These are phyloP conservation scores for Pseudonitzschia delicatissima DNA, from an alignment of 108 stramenopile genomes.

Conservation along the genomic window DNA sequence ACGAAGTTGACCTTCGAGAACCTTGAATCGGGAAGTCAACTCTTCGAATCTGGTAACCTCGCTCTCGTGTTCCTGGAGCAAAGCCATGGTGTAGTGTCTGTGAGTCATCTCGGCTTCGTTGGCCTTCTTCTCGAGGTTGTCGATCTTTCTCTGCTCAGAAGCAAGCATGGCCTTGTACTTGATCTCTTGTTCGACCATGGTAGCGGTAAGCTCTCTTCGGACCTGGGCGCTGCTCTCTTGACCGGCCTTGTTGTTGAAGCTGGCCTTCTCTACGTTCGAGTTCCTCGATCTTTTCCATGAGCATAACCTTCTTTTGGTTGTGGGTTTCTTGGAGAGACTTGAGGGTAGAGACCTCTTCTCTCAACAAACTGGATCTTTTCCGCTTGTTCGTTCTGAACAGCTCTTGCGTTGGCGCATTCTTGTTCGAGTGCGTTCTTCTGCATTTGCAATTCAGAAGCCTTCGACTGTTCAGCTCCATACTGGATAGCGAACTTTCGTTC, in stretches of 20 bases:
- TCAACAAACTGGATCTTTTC: slow-evolving; percentile 13
- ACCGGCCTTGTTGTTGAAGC: background rate
- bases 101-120: slow-evolving; percentile 30
- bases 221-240: slow-evolving; percentile 8
- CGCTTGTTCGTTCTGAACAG: slow-evolving; percentile 18
- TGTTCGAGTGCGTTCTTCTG: slow-evolving; percentile 21
- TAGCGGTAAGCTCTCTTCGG: slow-evolving; percentile 20
- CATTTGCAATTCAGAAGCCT: slow-evolving; percentile 21
- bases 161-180: slow-evolving; percentile 25
- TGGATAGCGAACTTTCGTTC: slow-evolving; percentile 17
- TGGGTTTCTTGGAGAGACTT: slow-evolving; percentile 31
- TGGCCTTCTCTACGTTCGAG: slow-evolving; percentile 28
- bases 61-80: slow-evolving; percentile 33
- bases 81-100: slow-evolving; percentile 32
- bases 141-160: slow-evolving; percentile 17
- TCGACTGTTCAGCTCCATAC: slow-evolving; percentile 13
- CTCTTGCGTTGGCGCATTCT: slow-evolving; percentile 14
- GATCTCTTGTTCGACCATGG: slow-evolving; percentile 30
- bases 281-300: slow-evolving; percentile 23
- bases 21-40: slow-evolving; percentile 26
- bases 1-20: slow-evolving; percentile 30
- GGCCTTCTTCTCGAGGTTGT: slow-evolving; percentile 17
- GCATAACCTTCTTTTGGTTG: slow-evolving; percentile 14
- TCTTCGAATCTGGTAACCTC: slow-evolving; percentile 29
- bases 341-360: slow-evolving; percentile 19